Evolutionary conservation across 169 alveolate species (phyloP), one percentile per base, ranked within the genome.

Genomic region (Neospora caninum): DNA sequence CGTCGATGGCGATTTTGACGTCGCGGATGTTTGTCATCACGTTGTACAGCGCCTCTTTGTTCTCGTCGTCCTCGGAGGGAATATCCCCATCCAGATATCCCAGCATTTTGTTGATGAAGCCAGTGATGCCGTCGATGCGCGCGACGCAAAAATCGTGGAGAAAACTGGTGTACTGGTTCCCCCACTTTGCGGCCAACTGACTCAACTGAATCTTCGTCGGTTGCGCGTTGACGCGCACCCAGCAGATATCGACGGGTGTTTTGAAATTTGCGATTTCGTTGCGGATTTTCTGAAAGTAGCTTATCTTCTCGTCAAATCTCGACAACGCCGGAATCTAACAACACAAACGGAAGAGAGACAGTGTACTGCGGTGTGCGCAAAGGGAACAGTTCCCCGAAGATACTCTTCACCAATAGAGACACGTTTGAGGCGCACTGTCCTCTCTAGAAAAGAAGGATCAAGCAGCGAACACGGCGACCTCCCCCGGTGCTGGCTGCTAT

Each of bases 11-110:
- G 92, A 97, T 96, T 91, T 97, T 97, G n/a, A 98, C 98, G 88
- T 98, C 99, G 42, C 99, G 96, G 39, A 98, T 97, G 93, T 97
- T 97, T 41, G 98, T 98, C 99, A 97, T 98, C 91, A 97, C 97
- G 91, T 93, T 96, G 98, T 97, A 97, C 20, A 98, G 97, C 31
- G 97, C 84, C 82, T 97, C 97, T 96, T 97, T 95, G 80, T 98
- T 67, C 29, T 91, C 94, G 42, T 34, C 67, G 42, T 38, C 91
- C 31, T 86, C 92, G 9, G 70, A 27, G 9, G 92, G 94, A 20
- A 80, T 88, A 38, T 83, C 80, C 29, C 45, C 96, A 31, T 97
- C 96, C 54, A 98, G 97, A n/a, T 99, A 99, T 36, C 94, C 95
- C 78, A 96, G 96, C 70, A 98, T 98, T 91, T 97, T 97, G 78